Base-by-base conservation (phyloP, 1,284 basidiomycete species). In the Cystobasidiaceae sp. region DNA sequence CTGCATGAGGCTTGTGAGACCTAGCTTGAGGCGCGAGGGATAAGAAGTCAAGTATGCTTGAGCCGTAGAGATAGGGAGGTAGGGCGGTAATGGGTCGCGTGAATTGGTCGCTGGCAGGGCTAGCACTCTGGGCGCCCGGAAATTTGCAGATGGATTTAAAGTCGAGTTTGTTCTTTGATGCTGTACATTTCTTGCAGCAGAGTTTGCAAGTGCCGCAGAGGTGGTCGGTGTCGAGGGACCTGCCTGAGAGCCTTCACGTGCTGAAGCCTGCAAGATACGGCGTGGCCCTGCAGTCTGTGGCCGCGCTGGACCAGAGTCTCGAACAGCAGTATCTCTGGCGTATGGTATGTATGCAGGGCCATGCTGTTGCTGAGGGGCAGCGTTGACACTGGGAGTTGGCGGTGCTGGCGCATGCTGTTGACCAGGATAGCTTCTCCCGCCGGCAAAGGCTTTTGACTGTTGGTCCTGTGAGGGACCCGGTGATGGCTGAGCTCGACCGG, bases 1-100 rank as follows among this genome's bases (percentile, higher is more conserved):
- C 74, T 98, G 94, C 77, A 97, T 83, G 68, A 98, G 83, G 2
- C 90, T 85, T 0, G 90, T 89, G 5, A 88, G 84, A 27, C 94
- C 94, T 0, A 93, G 93, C n/a, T 89, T 85, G 61, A 97, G 80
- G n/a, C 93, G 85, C 4, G 93, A 89, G 0, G 92, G 81, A 77
- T 96, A 97, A 0, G 90, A 89, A 0, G 90, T 88, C 69, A 85
- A 83, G 21, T 86, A 77, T 0, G 89, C 92, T 76, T 97, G 94
- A 0, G 71, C 66, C 1, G 64, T 67, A 28, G 68, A 68, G 33
- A 73, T 55, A 21, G 67, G 70, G 32, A 54, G 44, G 52, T 68
- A 71, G 4, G 71, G 72, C 13, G 65, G 70, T 19, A 71, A 28
- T 17, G 72, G 71, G 25, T 61, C 43, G 7, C 32, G 34, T 52